phyloP scores from a whole-genome alignment of 73 alveolate species.

The Breviolum minutum region DNA sequence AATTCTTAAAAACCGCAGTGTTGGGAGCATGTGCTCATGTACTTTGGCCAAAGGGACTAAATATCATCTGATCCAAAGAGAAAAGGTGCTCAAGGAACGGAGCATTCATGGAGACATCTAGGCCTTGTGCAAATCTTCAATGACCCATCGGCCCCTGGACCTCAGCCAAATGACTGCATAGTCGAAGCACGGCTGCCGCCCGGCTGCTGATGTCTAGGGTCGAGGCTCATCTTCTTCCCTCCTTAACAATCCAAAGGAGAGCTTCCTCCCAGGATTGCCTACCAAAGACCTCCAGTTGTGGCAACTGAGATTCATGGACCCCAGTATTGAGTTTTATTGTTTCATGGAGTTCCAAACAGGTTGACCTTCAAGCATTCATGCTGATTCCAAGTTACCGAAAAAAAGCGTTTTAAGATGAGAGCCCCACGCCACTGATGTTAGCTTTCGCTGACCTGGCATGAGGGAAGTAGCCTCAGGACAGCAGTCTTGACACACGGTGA shows the following conservation, averaged over 20 bases:
- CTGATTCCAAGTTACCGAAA: background rate
- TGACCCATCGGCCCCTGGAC: constrained; percentile 68
- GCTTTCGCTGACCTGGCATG: constrained; percentile 21
- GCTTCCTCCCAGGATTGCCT: constrained; percentile 93
- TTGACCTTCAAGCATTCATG: background rate
- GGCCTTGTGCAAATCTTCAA: constrained; percentile 87
- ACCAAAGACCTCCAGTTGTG: constrained; percentile 40
- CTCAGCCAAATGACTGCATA: background rate
- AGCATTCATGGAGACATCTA: background rate
- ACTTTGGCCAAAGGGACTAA: too few species aligned
- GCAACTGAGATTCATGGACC: background rate
- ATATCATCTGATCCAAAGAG: too few species aligned
- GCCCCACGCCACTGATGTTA: constrained; percentile 46
- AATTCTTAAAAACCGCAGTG: too few species aligned
- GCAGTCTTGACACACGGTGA: too few species aligned
- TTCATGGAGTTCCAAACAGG: background rate
- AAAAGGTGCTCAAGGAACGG: background rate
- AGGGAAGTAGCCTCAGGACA: constrained; percentile 6
- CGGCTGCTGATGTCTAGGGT: background rate
- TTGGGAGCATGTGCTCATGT: too few species aligned
- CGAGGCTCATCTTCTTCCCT: constrained; percentile 49
- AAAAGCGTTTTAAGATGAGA: background rate
- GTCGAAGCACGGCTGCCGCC: background rate
- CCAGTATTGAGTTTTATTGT: background rate
- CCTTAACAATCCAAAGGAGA: constrained; percentile 67